Evolutionary conservation across 2,329 filamentous ascomycete genomes (phyloP).

Genomic region (Stromatinia cepivora): DNA sequence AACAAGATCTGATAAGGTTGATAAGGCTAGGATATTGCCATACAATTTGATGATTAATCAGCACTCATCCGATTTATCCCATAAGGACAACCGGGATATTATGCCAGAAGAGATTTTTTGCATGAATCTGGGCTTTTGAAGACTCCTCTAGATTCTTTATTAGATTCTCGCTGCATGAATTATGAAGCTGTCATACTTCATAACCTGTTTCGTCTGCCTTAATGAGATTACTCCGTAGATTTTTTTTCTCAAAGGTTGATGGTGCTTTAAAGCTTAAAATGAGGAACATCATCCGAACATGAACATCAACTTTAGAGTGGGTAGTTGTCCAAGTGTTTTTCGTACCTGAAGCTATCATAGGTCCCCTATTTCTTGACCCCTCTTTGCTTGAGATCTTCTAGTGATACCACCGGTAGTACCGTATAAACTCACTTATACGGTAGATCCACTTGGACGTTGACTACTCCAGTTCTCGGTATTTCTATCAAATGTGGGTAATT

Average conservation of each 20-base stretch:
- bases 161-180: slow-evolving; percentile 1
- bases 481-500: not conserved
- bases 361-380: slow-evolving; percentile 15
- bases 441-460: slow-evolving; percentile 8
- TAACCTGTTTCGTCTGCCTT: not conserved
- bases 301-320: slow-evolving; percentile 2
- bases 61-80: not conserved
- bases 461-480: slow-evolving; percentile 10
- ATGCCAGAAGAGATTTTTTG: not conserved
- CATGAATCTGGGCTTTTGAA: not conserved
- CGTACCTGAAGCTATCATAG: slow-evolving; percentile 18
- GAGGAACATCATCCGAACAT: slow-evolving; percentile 7
- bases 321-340: slow-evolving; percentile 4
- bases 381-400: slow-evolving; percentile 12
- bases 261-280: slow-evolving; percentile 17
- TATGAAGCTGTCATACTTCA: not conserved
- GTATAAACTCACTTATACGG: no score
- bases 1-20: slow-evolving; percentile 4
- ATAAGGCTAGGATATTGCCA: not conserved
- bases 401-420: no score
- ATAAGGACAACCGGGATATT: not conserved
- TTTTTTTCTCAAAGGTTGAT: not conserved
- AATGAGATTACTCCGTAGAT: not conserved
- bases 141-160: not conserved
- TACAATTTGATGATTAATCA: slow-evolving; percentile 8